Conservation (phyloP, 2,329 filamentous ascomycete genomes). For the Monosporascus sp. region DNA sequence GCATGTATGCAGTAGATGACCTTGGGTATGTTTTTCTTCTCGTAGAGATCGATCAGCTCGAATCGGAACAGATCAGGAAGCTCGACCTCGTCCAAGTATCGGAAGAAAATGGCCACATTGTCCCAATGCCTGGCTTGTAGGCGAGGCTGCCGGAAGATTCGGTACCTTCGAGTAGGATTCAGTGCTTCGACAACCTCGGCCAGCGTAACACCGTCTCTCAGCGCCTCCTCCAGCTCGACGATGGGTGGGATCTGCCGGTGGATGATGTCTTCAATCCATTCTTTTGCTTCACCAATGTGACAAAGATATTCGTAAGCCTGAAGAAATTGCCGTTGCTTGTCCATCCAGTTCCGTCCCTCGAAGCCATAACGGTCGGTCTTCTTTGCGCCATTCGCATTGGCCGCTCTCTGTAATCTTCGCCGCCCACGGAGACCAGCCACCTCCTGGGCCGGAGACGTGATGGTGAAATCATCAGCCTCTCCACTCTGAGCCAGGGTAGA, state of each 20-base stretch:
- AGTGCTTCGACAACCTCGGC: constrained; percentile 91
- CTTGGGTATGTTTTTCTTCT: constrained; percentile 99
- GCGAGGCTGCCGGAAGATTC: constrained; percentile 80
- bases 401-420: constrained; percentile 71
- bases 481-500: constrained; percentile 76
- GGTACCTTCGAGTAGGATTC: constrained; percentile 67
- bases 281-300: constrained; percentile 97
- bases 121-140: constrained; percentile 95
- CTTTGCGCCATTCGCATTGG: constrained; percentile 44
- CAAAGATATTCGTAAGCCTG: constrained; percentile 98
- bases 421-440: constrained; percentile 84
- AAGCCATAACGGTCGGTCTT: constrained; percentile 59
- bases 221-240: constrained; percentile 85
- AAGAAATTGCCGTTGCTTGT: constrained; percentile 92
- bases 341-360: constrained; percentile 94
- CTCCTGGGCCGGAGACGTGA: constrained; percentile 74
- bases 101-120: constrained; percentile 95
- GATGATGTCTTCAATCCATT: constrained; percentile 76
- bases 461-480: constrained; percentile 73
- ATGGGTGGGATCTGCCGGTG: constrained; percentile 69
- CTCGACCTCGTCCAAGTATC: constrained; percentile 85
- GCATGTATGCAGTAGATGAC: constrained; percentile 99
- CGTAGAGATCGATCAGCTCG: constrained; percentile 94
- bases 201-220: constrained; percentile 88
- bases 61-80: constrained; percentile 95